These are phyloP conservation scores for Cryptococcus sp. DNA, from an alignment of 1,284 basidiomycete species.

Conservation along the genomic window DNA sequence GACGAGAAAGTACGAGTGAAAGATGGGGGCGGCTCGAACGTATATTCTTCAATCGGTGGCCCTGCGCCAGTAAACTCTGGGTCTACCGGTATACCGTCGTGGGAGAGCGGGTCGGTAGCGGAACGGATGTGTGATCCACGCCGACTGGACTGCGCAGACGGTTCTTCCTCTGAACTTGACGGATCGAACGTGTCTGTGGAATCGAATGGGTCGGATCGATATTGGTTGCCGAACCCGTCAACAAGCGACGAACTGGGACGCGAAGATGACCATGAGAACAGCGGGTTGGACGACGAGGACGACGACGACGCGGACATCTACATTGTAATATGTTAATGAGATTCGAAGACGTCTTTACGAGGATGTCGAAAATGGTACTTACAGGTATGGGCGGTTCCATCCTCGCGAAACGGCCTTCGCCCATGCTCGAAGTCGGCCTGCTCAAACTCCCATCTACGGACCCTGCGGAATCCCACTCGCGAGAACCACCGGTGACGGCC, in stretches of 20 bases:
- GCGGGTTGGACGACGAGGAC: slow-evolving; percentile 34
- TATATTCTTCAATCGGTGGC: slow-evolving; percentile 11
- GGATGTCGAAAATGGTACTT: too few species aligned
- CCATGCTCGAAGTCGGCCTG: too few species aligned
- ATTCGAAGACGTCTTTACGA: too few species aligned
- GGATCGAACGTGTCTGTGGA: slow-evolving; percentile 39
- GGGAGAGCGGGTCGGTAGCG: slow-evolving; percentile 18
- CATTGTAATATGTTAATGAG: too few species aligned
- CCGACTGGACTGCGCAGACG: slow-evolving; percentile 13
- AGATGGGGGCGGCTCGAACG: slow-evolving; percentile 21
- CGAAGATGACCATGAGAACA: slow-evolving; percentile 31
- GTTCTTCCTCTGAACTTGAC: slow-evolving; percentile 31
- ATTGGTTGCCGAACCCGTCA: slow-evolving; percentile 2
- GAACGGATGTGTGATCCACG: slow-evolving; percentile 13
- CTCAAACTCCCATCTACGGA: too few species aligned
- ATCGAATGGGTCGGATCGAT: slow-evolving; percentile 42
- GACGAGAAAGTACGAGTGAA: slow-evolving; percentile 42
- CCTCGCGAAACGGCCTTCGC: too few species aligned
- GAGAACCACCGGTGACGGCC: too few species aligned
- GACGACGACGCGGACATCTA: slow-evolving; percentile 41
- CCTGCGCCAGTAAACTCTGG: slow-evolving; percentile 17
- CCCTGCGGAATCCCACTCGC: too few species aligned
- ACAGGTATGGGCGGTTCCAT: too few species aligned
- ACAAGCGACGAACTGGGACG: background rate
- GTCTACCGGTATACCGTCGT: slow-evolving; percentile 24